Evolutionary conservation across 352 stramenopile species (phyloP).

Genomic region (Thalassiosira mediterranea): DNA sequence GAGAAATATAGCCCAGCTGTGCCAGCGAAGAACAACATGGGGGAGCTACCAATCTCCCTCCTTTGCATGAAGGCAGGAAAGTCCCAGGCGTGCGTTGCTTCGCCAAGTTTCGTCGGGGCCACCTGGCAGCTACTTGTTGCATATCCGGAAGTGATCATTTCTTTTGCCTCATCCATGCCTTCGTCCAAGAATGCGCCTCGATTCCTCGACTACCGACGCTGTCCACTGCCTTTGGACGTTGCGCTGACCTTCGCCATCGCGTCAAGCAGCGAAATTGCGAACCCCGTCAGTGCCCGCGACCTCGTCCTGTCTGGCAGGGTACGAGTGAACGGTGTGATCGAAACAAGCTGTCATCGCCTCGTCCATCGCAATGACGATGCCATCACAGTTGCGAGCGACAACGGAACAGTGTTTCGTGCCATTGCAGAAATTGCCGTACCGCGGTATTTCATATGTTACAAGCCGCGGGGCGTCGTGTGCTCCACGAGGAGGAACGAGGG

Average conservation of each 20-base stretch:
- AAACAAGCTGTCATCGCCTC: slow-evolving; percentile 28
- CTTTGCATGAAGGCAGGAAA: neutral
- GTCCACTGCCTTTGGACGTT: slow-evolving; percentile 35
- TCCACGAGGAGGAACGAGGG: slow-evolving; percentile 34
- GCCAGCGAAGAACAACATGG: neutral
- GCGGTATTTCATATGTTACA: slow-evolving; percentile 45
- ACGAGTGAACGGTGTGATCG: slow-evolving; percentile 21
- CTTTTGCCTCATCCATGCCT: too few species aligned
- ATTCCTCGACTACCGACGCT: slow-evolving; percentile 38
- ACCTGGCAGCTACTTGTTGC: too few species aligned
- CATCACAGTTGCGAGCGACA: slow-evolving; percentile 10
- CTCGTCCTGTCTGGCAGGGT: slow-evolving; percentile 36
- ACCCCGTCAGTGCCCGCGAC: slow-evolving; percentile 13
- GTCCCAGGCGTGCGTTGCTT: too few species aligned
- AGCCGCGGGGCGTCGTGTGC: slow-evolving; percentile 36
- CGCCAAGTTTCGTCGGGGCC: too few species aligned
- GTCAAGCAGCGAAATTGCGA: neutral
- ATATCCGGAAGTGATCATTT: too few species aligned
- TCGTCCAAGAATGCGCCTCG: slow-evolving; percentile 19
- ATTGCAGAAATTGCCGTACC: slow-evolving; percentile 15
- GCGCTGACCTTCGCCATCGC: slow-evolving; percentile 23
- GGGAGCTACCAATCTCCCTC: neutral
- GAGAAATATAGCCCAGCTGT: neutral
- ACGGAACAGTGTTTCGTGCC: neutral
- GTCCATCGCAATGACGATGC: slow-evolving; percentile 24